Evolutionary conservation across 192 early-diverging fungal species (phyloP).

Genomic region (Coemansia sp.): DNA sequence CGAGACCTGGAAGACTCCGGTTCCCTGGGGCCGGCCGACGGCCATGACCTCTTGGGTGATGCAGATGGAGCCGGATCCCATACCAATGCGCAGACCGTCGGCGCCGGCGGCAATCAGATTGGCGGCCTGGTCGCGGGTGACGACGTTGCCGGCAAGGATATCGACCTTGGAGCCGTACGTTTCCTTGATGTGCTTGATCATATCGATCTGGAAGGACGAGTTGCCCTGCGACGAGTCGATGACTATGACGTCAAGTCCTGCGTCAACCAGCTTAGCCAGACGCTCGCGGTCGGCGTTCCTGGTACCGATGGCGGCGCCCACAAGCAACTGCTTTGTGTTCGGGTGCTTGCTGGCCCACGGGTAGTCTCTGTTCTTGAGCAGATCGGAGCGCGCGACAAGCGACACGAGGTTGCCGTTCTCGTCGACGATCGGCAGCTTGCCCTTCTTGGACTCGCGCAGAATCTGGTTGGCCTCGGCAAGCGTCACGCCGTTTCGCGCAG

Average conservation of each 20-base stretch:
- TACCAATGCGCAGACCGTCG: slow-evolving; percentile 92
- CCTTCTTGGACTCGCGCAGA: slow-evolving; percentile 86
- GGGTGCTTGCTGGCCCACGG: slow-evolving; percentile 85
- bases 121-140: slow-evolving; percentile 92
- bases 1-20: slow-evolving; percentile 94
- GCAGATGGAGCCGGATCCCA: slow-evolving; percentile 98
- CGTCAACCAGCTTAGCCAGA: slow-evolving; percentile 80
- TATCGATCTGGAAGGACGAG: slow-evolving; percentile 90
- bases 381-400: slow-evolving; percentile 89
- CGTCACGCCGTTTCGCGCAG: slow-evolving; percentile 84
- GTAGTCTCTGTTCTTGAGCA: slow-evolving; percentile 96
- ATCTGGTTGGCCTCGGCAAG: slow-evolving; percentile 87
- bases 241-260: slow-evolving; percentile 95
- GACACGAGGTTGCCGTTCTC: slow-evolving; percentile 77
- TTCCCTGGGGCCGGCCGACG: slow-evolving; percentile 96
- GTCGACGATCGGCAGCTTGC: slow-evolving; percentile 96
- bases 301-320: slow-evolving; percentile 91
- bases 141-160: slow-evolving; percentile 96
- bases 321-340: slow-evolving; percentile 86
- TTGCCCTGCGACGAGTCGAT: slow-evolving; percentile 97
- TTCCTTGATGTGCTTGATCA: slow-evolving; percentile 91
- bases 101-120: slow-evolving; percentile 90
- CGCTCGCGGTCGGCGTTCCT: slow-evolving; percentile 85
- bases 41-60: slow-evolving; percentile 99
- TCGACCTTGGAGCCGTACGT: slow-evolving; percentile 75